phyloP scores from a whole-genome alignment of 306 rosid genomes.

The Ochetophila trinervis region DNA sequence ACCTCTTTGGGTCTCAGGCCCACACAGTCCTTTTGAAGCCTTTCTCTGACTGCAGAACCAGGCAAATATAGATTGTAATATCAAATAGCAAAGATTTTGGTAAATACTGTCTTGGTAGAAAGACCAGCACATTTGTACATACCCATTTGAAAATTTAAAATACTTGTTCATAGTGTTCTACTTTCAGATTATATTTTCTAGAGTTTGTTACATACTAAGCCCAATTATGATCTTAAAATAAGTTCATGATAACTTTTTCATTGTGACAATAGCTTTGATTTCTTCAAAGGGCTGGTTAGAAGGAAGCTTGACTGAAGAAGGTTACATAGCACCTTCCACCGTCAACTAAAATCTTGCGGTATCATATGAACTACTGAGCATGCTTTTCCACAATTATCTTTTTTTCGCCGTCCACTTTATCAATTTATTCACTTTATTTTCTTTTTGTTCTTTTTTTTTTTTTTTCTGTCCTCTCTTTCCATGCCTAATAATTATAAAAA shows the following conservation, averaged over 20 bases:
- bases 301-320: constrained; percentile 57
- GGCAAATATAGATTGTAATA: too few relatives aligned
- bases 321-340: constrained; percentile 30
- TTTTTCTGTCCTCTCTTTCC: constrained; percentile 12
- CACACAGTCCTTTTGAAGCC: too few relatives aligned
- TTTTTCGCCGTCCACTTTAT: neutral
- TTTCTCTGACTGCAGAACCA: too few relatives aligned
- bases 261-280: constrained; percentile 63
- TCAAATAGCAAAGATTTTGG: too few relatives aligned
- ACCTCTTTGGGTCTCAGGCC: too few relatives aligned
- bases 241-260: constrained; percentile 15
- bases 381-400: neutral
- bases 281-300: constrained; percentile 73
- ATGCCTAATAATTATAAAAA: constrained; percentile 20
- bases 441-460: neutral
- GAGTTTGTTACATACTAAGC: neutral
- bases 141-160: too few relatives aligned
- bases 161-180: too few relatives aligned
- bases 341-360: constrained; percentile 22
- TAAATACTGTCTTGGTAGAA: too few relatives aligned
- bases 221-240: neutral
- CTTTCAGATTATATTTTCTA: neutral
- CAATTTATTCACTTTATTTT: neutral
- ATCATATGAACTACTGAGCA: constrained; percentile 24
- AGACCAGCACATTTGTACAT: too few relatives aligned